Evolutionary conservation across 495 filamentous ascomycete genomes (phyloP).

Genomic region (Aspergillus sparsus): DNA sequence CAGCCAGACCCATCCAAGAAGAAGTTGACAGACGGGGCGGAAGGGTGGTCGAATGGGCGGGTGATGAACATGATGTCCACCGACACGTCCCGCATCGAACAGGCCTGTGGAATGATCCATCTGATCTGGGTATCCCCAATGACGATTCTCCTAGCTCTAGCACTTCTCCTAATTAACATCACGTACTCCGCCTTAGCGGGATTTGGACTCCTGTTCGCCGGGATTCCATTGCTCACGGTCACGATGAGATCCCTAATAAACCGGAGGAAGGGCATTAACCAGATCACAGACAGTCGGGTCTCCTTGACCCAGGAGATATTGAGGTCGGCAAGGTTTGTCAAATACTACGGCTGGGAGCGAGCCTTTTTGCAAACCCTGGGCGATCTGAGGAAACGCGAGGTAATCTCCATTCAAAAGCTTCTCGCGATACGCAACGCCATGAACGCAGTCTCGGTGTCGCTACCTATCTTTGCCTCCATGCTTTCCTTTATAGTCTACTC

Average conservation of each 20-base stretch:
- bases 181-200: conserved; percentile 86
- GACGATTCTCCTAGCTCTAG: conserved; percentile 71
- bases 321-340: conserved; percentile 88
- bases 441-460: conserved; percentile 71
- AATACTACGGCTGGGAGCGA: conserved; percentile 93
- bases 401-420: conserved; percentile 74
- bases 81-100: conserved; percentile 89
- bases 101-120: conserved; percentile 84
- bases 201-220: conserved; percentile 76
- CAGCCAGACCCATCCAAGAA: too few species aligned
- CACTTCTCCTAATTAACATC: conserved; percentile 79
- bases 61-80: conserved; percentile 92
- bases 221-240: conserved; percentile 70
- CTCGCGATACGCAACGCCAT: conserved; percentile 82
- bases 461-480: conserved; percentile 94
- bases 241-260: conserved; percentile 71
- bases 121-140: conserved; percentile 85
- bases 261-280: conserved; percentile 77
- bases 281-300: conserved; percentile 87
- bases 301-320: conserved; percentile 91
- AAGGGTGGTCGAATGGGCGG: conserved; percentile 87
- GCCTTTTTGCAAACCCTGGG: conserved; percentile 75
- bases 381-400: conserved; percentile 71
- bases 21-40: conserved; percentile 55
- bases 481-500: conserved; percentile 85